Evolutionary conservation across 345 rosid genomes (phyloP), one percentile per base, ranked within the genome.

Genomic region (Salix suchowensis): DNA sequence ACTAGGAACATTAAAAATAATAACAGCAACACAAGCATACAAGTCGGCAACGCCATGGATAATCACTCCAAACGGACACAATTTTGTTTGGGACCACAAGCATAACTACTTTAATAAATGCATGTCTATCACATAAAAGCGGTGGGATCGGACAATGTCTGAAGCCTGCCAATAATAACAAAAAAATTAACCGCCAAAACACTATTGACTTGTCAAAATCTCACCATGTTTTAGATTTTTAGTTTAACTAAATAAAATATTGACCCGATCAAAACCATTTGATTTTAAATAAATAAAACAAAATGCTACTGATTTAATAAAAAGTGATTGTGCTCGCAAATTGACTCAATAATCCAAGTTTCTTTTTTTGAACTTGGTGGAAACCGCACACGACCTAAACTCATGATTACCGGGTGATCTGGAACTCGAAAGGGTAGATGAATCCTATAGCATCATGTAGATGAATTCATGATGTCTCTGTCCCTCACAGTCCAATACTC

Each of bases 51-150:
- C 13, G 28, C 23, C 1, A 8, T n/a, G 62, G 28, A 11, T n/a
- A 58, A 21, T 24, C 32, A 58, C 70, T 70, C 4, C 52, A 30
- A 15, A 16, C 26, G 46, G 78, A 83, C 83, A 75, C 76, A 66
- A 26, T 39, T 74, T 18, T 34, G 48, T 73, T 73, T 16, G 76
- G 82, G 82, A 70, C 88, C 84, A 72, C 64, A 23, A 18, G 61
- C 16, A 46, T 11, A 48, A 21, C 14, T 28, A 71, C 58, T 6
- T 24, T n/a, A 2, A 67, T 54, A 69, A 67, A 74, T 40, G 18
- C 24, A 8, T 1, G 15, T 37, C 28, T 39, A 14, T 24, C 64
- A 73, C 74, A 24, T 44, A 32, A 40, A 3, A 28, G 28, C 44
- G 28, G 23, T 23, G 12, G 32, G 50, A 68, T 44, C 34, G 67